Conservation (phyloP, 176 grass and related monocot species). For the Puya raimondii region DNA sequence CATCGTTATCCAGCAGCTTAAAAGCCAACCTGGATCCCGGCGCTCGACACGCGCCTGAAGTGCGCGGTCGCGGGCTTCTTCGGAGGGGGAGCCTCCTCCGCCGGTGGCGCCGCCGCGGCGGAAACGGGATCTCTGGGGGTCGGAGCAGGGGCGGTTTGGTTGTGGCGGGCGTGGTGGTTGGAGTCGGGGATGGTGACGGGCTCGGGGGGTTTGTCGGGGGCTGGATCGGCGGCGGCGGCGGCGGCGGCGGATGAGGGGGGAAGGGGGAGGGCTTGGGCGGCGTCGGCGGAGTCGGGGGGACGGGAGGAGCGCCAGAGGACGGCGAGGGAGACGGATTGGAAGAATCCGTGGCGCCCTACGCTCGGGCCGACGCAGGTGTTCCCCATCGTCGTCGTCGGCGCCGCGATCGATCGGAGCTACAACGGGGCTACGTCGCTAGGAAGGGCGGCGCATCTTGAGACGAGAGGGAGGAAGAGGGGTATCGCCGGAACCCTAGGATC, state of each 20-base stretch:
- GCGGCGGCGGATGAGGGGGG: slow-evolving; percentile 22
- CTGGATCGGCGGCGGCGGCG: slow-evolving; percentile 12
- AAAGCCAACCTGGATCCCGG: slow-evolving; percentile 37
- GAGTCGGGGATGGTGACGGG: slow-evolving; percentile 38
- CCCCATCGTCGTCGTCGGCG: slow-evolving; percentile 35
- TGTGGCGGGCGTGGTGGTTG: slow-evolving; percentile 21
- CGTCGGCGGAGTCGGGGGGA: slow-evolving; percentile 26
- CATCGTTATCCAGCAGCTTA: too few species aligned
- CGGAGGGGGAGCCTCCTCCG: slow-evolving; percentile 13
- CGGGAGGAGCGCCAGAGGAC: slow-evolving; percentile 33
- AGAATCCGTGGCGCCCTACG: slow-evolving; percentile 63
- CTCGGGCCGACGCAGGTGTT: slow-evolving; percentile 86
- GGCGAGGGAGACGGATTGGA: slow-evolving; percentile 47
- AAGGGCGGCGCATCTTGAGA: too few species aligned
- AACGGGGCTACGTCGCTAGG: too few species aligned
- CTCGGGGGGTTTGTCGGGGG: slow-evolving; percentile 27
- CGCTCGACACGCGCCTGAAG: slow-evolving; percentile 67
- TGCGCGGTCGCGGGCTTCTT: slow-evolving; percentile 31
- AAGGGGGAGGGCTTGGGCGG: slow-evolving; percentile 17
- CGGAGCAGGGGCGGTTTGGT: slow-evolving; percentile 3
- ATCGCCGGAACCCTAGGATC: neutral
- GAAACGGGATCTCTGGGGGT: neutral
- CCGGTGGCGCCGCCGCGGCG: slow-evolving; percentile 11
- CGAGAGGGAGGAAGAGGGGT: too few species aligned
- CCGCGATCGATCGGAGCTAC: too few species aligned